Evolutionary conservation across 2,329 filamentous ascomycete genomes (phyloP), one percentile per base, ranked within the genome.

Genomic region (Huntiella savannae): DNA sequence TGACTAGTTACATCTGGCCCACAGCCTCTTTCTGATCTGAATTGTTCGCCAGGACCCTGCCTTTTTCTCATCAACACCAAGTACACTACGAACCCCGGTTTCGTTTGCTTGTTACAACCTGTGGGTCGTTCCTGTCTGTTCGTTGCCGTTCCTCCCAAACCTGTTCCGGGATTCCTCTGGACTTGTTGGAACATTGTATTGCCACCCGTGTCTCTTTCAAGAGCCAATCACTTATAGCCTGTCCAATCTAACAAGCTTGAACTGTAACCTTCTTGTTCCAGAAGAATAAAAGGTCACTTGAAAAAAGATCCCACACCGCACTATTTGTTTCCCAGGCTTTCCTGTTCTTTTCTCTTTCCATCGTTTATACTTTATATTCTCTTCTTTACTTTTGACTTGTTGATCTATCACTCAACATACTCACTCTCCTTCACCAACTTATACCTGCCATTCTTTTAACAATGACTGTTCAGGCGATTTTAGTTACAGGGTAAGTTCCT

Each of bases 401-500:
- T 6, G 17, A 13, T 47, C 43, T 32, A 11, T 36, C 32, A 15
- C 4, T n/a, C 16, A 12, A 37, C 17, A 22, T 45, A 28, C 22
- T 15, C 13, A 28, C 22, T 15, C 13, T 28, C 16, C 4, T 38
- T 37, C 33, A 43, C 39, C 33, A 32, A 40, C 17, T 19, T 38
- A 49, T 46, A 36, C 45, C 48, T 49, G 49, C 22, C 22, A 10
- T 10, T 28, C 22, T 28, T 28, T 50, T 51, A 55, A 67, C 53
- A 53, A 92, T 92, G 84, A 65, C 79, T 61, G 73, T 82, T 55
- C 84, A 85, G 68, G 91, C 86, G 52, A 84, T 94, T 60, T 75
- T 95, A 58, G 77, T 95, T 60, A 87, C 87, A 57, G 87, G 87
- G 87, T 94, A 77, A 68, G 77, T 55, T 56, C 51, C 19, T 41